These are phyloP conservation scores for Blastomyces emzantsi DNA, from an alignment of 2,329 filamentous ascomycete species.

Conservation along the genomic window DNA sequence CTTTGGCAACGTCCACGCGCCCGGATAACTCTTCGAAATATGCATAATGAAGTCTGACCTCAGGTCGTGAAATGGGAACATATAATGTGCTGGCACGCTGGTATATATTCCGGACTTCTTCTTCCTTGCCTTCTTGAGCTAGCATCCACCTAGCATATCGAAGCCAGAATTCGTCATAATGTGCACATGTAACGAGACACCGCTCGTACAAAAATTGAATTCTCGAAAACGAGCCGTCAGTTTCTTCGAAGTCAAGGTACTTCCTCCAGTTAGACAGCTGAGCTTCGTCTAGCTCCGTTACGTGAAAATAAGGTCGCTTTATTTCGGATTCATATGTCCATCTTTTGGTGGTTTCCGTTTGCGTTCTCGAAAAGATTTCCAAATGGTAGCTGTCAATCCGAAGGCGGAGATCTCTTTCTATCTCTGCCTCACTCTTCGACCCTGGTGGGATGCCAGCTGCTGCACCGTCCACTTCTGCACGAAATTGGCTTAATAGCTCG, in stretches of 20 bases:
- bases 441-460: conserved; percentile 35
- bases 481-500: conserved; percentile 59
- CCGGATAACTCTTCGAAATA: conserved; percentile 86
- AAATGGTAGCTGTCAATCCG: conserved; percentile 75
- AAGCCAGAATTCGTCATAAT: conserved; percentile 97
- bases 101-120: conserved; percentile 88
- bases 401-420: conserved; percentile 71
- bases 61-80: conserved; percentile 76
- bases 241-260: conserved; percentile 92
- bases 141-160: conserved; percentile 95
- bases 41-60: conserved; percentile 80
- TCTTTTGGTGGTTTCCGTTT: conserved; percentile 79
- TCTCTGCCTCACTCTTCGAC: conserved; percentile 60
- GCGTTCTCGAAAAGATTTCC: conserved; percentile 69
- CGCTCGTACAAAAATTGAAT: conserved; percentile 84
- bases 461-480: conserved; percentile 57
- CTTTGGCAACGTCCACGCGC: conserved; percentile 66
- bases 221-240: conserved; percentile 65
- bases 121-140: conserved; percentile 67
- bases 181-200: conserved; percentile 82
- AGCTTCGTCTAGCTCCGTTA: conserved; percentile 78
- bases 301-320: conserved; percentile 94
- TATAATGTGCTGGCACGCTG: conserved; percentile 76
- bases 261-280: conserved; percentile 90
- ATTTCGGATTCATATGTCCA: conserved; percentile 95